Conservation (phyloP, 1,284 basidiomycete species). For the Cryptococcus sp. region DNA sequence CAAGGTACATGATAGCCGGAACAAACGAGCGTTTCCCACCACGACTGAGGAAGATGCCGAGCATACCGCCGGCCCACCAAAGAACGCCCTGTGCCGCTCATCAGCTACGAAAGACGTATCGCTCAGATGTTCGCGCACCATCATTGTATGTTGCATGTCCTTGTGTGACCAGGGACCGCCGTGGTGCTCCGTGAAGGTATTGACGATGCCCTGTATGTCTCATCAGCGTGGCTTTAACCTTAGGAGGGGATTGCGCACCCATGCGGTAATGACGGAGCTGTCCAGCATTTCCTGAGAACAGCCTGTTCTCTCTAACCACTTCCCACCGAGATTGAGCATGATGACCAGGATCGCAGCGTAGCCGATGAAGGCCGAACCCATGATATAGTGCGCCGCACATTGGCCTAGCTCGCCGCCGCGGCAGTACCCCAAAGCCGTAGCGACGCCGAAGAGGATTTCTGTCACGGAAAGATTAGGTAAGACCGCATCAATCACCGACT, state of each 20-base stretch:
- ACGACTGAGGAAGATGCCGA: slow-evolving; percentile 82
- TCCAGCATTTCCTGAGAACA: slow-evolving; percentile 84
- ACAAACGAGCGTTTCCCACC: slow-evolving; percentile 82
- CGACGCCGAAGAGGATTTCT: slow-evolving; percentile 55
- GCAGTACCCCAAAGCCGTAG: slow-evolving; percentile 61
- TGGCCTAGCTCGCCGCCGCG: slow-evolving; percentile 71
- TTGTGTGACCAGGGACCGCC: slow-evolving; percentile 81
- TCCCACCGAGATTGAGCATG: slow-evolving; percentile 76
- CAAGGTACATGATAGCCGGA: slow-evolving; percentile 73
- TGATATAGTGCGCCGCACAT: slow-evolving; percentile 86
- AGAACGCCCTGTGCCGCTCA: slow-evolving; percentile 59
- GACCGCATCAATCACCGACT: neutral
- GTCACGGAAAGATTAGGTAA: neutral
- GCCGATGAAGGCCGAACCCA: slow-evolving; percentile 80
- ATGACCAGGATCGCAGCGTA: slow-evolving; percentile 85
- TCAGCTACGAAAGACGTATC: neutral
- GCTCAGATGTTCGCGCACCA: slow-evolving; percentile 27
- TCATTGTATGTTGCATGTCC: slow-evolving; percentile 87
- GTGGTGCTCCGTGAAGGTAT: slow-evolving; percentile 91
- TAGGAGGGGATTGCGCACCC: slow-evolving; percentile 62
- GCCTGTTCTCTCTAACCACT: slow-evolving; percentile 66
- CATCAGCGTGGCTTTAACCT: too few species aligned
- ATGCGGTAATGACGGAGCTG: slow-evolving; percentile 81
- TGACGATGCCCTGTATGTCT: slow-evolving; percentile 61
- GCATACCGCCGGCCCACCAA: slow-evolving; percentile 86